Evolutionary conservation across 257 asterid genomes (phyloP), one percentile per base, ranked within the genome.

Genomic region (Petrea volubilis): DNA sequence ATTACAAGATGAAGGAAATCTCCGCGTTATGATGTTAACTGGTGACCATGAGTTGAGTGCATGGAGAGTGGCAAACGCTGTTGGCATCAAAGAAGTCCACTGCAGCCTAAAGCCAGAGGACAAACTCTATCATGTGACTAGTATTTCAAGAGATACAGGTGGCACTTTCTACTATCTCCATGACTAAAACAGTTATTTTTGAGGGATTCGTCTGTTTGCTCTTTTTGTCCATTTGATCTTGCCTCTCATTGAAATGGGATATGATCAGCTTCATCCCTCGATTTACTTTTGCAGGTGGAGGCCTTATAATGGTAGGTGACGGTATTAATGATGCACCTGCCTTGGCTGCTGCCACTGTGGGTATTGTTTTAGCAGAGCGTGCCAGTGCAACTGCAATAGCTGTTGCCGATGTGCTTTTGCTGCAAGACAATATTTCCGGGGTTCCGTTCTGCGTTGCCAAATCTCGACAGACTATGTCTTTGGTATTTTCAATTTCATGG

Each of bases 281-380:
- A 20, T 34, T 51, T 67, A 7, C 6, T 27, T 18, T n/a, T 20
- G 34, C 83, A 87, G 96, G 88, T 75, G 97, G 98, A 2, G 99
- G 98, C 70, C 94, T 95, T 23, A 83, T 95, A 64, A 95, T 95
- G 99, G 99, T 95, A 55, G 99, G 99, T 62, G 99, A 95, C 68
- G 99, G 99, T 49, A 95, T 95, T 75, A 95, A 95, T 70, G 99
- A 95, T 62, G 99, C 97, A 52, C 99, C 99, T 1, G 99, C 99
- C 29, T 82, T 95, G 80, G 99, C 99, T 75, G 98, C 99, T 67
- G 93, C 99, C 33, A 85, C 90, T 3, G 99, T 90, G 46, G 99
- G 99, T 60, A 84, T 92, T 49, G 99, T 95, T 73, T 90, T 95
- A 43, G 98, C 96, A 3, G 96, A 87, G 78, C 98, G 96, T 59